Evolutionary conservation across 768 basidiomycete species (phyloP).

Genomic region (Xerocomellus dryophilus): DNA sequence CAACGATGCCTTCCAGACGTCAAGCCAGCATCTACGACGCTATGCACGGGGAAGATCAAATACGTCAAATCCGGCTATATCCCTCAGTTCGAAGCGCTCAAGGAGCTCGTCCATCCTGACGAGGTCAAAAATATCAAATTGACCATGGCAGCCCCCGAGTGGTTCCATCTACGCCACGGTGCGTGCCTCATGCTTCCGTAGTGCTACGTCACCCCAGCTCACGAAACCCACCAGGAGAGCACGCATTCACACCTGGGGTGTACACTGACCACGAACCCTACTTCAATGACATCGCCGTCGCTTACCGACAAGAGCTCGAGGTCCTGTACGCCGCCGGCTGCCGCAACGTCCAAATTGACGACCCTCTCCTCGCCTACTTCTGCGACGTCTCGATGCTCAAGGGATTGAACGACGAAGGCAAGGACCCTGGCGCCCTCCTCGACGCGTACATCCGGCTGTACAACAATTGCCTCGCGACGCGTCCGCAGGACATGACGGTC

Average conservation of each 20-base stretch:
- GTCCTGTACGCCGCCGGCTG: conserved; percentile 44
- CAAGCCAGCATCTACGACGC: conserved; percentile 20
- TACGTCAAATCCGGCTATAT: conserved; percentile 60
- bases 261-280: conserved; percentile 37
- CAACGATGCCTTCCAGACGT: conserved; percentile 8
- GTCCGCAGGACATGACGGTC: conserved; percentile 39
- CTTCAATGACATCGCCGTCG: conserved; percentile 47
- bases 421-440: conserved; percentile 62
- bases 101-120: conserved; percentile 53
- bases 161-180: conserved; percentile 70
- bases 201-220: background rate
- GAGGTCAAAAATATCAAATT: conserved; percentile 68
- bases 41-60: conserved; percentile 56
- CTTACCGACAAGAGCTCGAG: conserved; percentile 45
- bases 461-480: conserved; percentile 36
- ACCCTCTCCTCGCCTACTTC: conserved; percentile 56
- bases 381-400: conserved; percentile 55
- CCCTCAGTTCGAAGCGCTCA: conserved; percentile 60
- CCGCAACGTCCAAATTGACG: conserved; percentile 45
- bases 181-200: conserved; percentile 13
- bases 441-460: conserved; percentile 52
- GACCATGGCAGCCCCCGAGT: conserved; percentile 68
- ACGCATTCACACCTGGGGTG: conserved; percentile 20
- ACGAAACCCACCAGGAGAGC: conserved; percentile 12
- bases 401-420: conserved; percentile 57